Conservation (phyloP, 2,329 filamentous ascomycete species). For the Fusarium sp. region DNA sequence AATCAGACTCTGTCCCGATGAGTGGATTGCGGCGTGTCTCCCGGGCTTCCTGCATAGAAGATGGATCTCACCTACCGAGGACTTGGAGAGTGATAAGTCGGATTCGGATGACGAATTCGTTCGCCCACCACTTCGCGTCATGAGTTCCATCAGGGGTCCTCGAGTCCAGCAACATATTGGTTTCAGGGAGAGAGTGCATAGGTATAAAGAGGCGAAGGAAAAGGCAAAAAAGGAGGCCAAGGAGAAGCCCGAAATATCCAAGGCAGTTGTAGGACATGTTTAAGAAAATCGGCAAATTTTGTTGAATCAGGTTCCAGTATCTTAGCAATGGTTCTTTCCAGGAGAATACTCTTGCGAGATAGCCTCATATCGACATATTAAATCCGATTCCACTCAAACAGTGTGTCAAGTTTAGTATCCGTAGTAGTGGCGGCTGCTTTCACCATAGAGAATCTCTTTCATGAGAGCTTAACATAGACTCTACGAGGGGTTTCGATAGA, state of each 20-base stretch:
- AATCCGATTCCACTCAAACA: background rate
- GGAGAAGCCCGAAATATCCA: conserved; percentile 1
- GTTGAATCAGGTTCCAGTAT: background rate
- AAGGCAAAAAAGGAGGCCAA: conserved; percentile 19
- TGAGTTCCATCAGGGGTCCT: conserved; percentile 50
- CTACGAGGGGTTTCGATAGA: background rate
- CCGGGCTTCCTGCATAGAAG: conserved; percentile 47
- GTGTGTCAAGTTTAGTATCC: background rate
- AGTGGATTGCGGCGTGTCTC: conserved; percentile 52
- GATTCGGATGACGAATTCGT: conserved; percentile 43
- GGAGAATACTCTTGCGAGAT: background rate
- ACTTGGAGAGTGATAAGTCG: conserved; percentile 28
- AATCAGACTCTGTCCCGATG: conserved; percentile 81
- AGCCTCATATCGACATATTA: background rate
- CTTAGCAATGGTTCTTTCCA: background rate
- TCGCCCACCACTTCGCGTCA: conserved; percentile 45
- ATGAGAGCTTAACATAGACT: background rate
- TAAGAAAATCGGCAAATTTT: conserved; percentile 3
- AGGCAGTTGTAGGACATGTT: conserved; percentile 17
- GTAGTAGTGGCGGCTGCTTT: background rate
- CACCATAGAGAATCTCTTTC: background rate
- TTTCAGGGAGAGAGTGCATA: conserved; percentile 47
- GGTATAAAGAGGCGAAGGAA: conserved; percentile 46
- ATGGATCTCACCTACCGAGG: conserved; percentile 42
- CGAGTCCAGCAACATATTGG: conserved; percentile 49